Evolutionary conservation across 2,329 filamentous ascomycete genomes (phyloP), one percentile per base, ranked within the genome.

Genomic region (Aureobasidium sp.): DNA sequence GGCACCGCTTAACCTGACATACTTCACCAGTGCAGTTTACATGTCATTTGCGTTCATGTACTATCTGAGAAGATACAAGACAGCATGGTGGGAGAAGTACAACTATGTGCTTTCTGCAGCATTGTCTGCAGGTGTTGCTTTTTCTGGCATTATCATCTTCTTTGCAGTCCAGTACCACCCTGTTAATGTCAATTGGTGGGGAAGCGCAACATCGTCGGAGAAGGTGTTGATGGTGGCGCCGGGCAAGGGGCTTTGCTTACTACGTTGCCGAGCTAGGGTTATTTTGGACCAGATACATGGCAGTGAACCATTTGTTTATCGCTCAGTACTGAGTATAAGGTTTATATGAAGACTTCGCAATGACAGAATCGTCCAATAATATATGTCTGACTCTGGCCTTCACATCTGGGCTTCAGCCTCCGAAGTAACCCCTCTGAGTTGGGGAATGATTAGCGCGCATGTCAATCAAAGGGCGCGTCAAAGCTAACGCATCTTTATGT

Each of bases 31-130:
- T n/a, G 63, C 61, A 6, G 32, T 65, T 0, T 65, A 65, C 63
- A 15, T 65, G 10, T 63, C 61, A 15, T 56, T 65, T 12, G 41
- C 90, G 46, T 95, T 95, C 80, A 95, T 94, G 73, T 86, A 87
- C 71, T 74, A 87, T 64, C 81, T 94, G 69, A 85, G 86, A 71
- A 83, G 83, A 36, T 80, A 87, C 34, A 87, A 84, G 20, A 80
- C 79, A 27, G 85, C 83, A 1, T 95, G 90, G 90, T 94, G 90
- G 90, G 85, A 85, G 48, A 94, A 94, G 75, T 95, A 94, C 73
- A 92, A 89, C 60, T 78, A 77, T 61, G 73, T 78, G 6, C 68
- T 78, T 10, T 76, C 76, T 12, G 76, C 76, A 20, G 76, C 75
- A 0, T 69, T 78, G 5, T 74, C 76, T 63, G 74, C 72, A 2